phyloP scores from a whole-genome alignment of 1,284 basidiomycete species.

The Earliella scabrosa region DNA sequence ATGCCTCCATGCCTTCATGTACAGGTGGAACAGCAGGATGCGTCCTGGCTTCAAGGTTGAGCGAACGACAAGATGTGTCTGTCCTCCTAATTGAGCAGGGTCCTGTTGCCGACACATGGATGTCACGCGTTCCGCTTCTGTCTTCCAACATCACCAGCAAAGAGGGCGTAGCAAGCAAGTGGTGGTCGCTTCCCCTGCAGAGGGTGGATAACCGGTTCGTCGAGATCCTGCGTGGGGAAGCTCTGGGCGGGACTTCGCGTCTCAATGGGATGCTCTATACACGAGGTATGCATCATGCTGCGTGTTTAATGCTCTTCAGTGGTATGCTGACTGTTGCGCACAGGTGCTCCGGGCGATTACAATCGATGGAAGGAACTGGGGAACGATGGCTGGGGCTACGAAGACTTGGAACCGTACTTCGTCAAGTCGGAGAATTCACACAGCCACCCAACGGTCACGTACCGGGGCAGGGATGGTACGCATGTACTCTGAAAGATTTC shows the following conservation, averaged over 20 bases:
- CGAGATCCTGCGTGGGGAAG: conserved; percentile 41
- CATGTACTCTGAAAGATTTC: too few species aligned
- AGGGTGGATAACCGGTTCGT: conserved; percentile 21
- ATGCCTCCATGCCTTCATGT: not conserved
- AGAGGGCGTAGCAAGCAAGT: not conserved
- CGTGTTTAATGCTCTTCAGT: not conserved
- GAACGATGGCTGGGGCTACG: conserved; percentile 42
- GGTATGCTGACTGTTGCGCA: not conserved
- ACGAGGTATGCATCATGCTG: conserved; percentile 30
- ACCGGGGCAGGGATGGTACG: conserved; percentile 23
- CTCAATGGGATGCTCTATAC: conserved; percentile 49
- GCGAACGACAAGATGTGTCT: conserved; percentile 26
- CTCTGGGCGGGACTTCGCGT: conserved; percentile 44
- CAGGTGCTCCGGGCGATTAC: conserved; percentile 36
- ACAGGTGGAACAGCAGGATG: conserved; percentile 41
- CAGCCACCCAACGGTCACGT: conserved; percentile 3
- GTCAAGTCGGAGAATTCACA: conserved; percentile 36
- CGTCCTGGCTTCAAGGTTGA: conserved; percentile 39
- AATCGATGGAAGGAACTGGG: conserved; percentile 42
- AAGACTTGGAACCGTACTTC: conserved; percentile 42
- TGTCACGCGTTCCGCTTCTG: conserved; percentile 39
- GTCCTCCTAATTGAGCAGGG: conserved; percentile 42
- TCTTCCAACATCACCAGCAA: conserved; percentile 30
- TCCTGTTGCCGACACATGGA: conserved; percentile 36
- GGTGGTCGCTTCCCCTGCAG: conserved; percentile 22